Evolutionary conservation across 148 eudicot species (phyloP).

Genomic region (Rhododendron molle): DNA sequence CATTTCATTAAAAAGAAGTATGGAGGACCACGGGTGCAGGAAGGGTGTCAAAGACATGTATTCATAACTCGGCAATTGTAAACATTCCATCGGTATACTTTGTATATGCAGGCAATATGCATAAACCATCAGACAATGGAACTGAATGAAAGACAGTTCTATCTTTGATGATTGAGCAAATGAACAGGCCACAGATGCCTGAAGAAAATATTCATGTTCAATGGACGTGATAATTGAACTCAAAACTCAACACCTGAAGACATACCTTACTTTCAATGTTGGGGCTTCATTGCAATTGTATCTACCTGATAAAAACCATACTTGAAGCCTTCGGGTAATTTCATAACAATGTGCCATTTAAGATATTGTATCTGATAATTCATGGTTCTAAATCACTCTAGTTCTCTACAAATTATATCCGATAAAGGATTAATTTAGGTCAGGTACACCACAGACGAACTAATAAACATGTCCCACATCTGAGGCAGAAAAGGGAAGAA

Average conservation of each 20-base stretch:
- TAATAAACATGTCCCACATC: background rate
- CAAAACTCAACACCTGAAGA: background rate
- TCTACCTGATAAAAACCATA: background rate
- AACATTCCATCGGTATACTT: background rate
- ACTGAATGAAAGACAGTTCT: background rate
- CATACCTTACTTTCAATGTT: background rate
- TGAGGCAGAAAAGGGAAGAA: background rate
- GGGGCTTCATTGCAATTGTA: background rate
- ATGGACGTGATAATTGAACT: background rate
- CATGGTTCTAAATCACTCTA: background rate
- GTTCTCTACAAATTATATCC: background rate
- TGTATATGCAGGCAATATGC: background rate
- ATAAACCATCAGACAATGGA: background rate
- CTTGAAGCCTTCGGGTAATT: background rate
- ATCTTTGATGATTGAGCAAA: background rate
- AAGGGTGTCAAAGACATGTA: background rate
- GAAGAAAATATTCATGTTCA: background rate
- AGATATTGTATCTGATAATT: background rate
- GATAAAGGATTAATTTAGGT: background rate
- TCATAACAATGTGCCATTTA: background rate
- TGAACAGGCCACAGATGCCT: background rate
- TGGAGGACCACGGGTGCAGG: background rate
- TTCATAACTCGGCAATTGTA: background rate
- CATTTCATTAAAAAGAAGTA: background rate
- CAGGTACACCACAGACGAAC: background rate